Percentiles rank a stretch among this genome's conserved stretches.
These are phyloP conservation scores for Alloascoidea hylecoeti DNA, from an alignment of 805 yeast genomes.

Conservation along the genomic window DNA sequence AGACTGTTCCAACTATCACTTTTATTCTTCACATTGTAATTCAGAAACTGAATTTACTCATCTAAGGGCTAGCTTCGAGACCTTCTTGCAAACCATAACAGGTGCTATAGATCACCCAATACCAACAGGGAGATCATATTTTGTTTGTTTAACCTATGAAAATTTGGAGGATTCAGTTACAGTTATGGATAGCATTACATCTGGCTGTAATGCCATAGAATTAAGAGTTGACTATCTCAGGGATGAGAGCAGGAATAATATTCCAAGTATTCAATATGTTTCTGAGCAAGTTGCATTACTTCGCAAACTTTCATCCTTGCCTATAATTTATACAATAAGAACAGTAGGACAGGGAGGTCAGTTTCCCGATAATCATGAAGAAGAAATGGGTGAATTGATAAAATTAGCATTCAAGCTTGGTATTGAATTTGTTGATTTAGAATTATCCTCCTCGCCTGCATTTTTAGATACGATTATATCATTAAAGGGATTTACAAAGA, in stretches of 20 bases:
- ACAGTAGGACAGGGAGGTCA: slow-evolving; percentile 72
- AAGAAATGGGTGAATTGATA: slow-evolving; percentile 33
- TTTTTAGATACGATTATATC: slow-evolving; percentile 36
- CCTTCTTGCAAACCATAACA: slow-evolving; percentile 44
- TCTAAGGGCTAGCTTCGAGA: slow-evolving; percentile 43
- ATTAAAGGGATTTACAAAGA: slow-evolving; percentile 43
- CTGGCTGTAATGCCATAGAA: slow-evolving; percentile 76
- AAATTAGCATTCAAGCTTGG: slow-evolving; percentile 61
- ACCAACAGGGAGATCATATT: slow-evolving; percentile 31
- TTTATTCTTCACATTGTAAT: slow-evolving; percentile 63
- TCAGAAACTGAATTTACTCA: slow-evolving; percentile 35
- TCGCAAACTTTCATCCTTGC: slow-evolving; percentile 50
- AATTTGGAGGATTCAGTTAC: slow-evolving; percentile 35
- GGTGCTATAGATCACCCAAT: slow-evolving; percentile 34
- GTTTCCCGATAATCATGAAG: slow-evolving; percentile 47
- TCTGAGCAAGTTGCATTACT: slow-evolving; percentile 60
- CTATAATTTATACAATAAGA: slow-evolving; percentile 72
- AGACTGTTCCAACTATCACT: slow-evolving; percentile 65
- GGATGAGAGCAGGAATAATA: slow-evolving; percentile 23
- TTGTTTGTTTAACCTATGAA: slow-evolving; percentile 58
- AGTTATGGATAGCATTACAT: slow-evolving; percentile 34
- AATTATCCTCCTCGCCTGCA: slow-evolving; percentile 50
- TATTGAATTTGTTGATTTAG: slow-evolving; percentile 70
- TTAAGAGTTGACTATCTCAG: slow-evolving; percentile 63
- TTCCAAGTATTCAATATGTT: slow-evolving; percentile 31